phyloP scores from a whole-genome alignment of 345 rosid species.

The Murraya koenigii region DNA sequence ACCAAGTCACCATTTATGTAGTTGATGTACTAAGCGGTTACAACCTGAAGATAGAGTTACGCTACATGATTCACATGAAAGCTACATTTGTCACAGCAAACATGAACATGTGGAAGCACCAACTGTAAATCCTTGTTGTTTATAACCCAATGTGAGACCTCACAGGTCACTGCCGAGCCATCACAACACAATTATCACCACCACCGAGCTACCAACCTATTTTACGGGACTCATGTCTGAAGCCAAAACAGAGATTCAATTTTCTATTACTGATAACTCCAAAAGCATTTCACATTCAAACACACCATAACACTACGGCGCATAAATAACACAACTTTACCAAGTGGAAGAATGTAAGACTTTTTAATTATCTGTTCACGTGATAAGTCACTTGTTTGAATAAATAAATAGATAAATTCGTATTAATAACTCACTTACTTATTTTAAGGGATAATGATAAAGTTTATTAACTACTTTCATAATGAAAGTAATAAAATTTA shows the following conservation, averaged over 20 bases:
- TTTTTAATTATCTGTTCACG: too few relatives aligned
- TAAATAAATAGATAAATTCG: too few relatives aligned
- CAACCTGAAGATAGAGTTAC: not conserved
- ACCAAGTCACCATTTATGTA: not conserved
- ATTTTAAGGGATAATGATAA: too few relatives aligned
- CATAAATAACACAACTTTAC: not conserved
- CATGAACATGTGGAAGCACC: not conserved
- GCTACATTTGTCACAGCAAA: not conserved
- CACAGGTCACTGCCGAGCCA: too few relatives aligned
- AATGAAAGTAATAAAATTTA: too few relatives aligned
- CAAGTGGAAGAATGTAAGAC: too few relatives aligned
- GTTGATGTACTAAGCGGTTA: not conserved
- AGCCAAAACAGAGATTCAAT: not conserved
- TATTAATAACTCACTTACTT: too few relatives aligned
- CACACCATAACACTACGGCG: not conserved
- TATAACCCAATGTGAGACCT: too few relatives aligned
- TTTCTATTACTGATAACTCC: not conserved
- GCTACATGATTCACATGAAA: not conserved
- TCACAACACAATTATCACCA: not conserved
- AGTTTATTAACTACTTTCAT: too few relatives aligned
- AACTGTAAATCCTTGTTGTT: too few relatives aligned
- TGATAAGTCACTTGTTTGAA: too few relatives aligned
- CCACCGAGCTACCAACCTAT: not conserved
- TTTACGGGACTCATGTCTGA: not conserved
- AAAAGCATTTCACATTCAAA: not conserved